A percentile compares a stretch with the other conserved stretches of the same genome.
phyloP scores from a whole-genome alignment of 2,329 filamentous ascomycete species.

The Colletotrichum trifolii region DNA sequence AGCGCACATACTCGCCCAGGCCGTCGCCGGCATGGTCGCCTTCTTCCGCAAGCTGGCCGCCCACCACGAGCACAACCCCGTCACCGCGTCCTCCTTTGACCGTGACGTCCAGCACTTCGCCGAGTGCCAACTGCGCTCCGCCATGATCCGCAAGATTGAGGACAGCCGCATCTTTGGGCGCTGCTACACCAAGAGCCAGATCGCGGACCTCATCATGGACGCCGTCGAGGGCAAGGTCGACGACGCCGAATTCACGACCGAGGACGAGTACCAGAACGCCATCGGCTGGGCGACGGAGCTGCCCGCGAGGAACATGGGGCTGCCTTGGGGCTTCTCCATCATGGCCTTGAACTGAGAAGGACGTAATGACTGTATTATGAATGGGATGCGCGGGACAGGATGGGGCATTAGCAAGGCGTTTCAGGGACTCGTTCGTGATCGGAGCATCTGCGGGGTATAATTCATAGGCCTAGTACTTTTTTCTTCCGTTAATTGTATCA shows the following conservation, averaged over 20 bases:
- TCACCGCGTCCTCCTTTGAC: conserved; percentile 40
- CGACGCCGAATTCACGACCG: conserved; percentile 31
- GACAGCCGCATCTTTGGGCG: conserved; percentile 44
- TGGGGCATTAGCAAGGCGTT: conserved; percentile 34
- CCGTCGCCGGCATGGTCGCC: conserved; percentile 47
- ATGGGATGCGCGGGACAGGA: not conserved
- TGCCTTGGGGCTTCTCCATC: conserved; percentile 51
- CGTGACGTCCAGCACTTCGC: conserved; percentile 46
- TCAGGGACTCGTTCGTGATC: conserved; percentile 10
- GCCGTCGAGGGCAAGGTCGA: conserved; percentile 41
- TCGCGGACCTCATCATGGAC: conserved; percentile 46
- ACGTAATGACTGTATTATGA: conserved; percentile 22
- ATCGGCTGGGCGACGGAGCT: conserved; percentile 45
- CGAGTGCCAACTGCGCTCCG: conserved; percentile 42
- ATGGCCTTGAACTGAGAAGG: conserved; percentile 48
- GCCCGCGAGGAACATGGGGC: conserved; percentile 48
- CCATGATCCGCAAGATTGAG: conserved; percentile 46
- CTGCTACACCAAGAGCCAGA: conserved; percentile 47
- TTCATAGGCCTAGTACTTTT: conserved; percentile 32
- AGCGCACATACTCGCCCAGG: conserved; percentile 48
- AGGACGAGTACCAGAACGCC: conserved; percentile 39
- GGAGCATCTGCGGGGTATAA: conserved; percentile 36
- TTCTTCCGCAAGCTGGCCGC: conserved; percentile 42
- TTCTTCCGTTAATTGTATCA: conserved; percentile 30
- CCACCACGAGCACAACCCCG: conserved; percentile 25